phyloP scores from a whole-genome alignment of 192 early-diverging fungal species.

The Backusella parvicylindrica region DNA sequence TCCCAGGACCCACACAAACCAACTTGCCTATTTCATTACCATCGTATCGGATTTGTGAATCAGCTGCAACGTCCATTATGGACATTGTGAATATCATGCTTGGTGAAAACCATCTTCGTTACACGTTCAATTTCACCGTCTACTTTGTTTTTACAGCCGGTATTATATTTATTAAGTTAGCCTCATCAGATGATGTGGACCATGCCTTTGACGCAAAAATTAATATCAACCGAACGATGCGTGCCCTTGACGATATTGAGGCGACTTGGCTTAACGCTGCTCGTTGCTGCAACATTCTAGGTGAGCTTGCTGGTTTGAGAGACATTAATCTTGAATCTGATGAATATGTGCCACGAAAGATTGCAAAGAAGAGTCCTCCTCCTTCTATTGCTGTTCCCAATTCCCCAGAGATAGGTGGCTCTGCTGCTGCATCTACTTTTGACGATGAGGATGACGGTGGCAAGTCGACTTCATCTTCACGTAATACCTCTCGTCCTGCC shows the following conservation, averaged over 20 bases:
- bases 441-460: background rate
- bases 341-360: constrained; percentile 2
- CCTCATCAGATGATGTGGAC: constrained; percentile 9
- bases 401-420: constrained; percentile 17
- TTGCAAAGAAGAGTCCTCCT: constrained; percentile 10
- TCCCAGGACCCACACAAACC: constrained; percentile 30
- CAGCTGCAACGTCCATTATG: constrained; percentile 20
- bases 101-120: constrained; percentile 16
- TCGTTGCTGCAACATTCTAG: constrained; percentile 30
- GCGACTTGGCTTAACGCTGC: constrained; percentile 24
- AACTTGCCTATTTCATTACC: constrained; percentile 20
- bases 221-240: constrained; percentile 32
- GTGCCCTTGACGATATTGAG: constrained; percentile 28
- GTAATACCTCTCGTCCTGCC: background rate
- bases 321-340: constrained; percentile 29
- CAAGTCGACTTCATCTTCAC: background rate
- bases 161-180: constrained; percentile 36
- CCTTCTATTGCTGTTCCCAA: constrained; percentile 31
- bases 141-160: constrained; percentile 33
- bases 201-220: constrained; percentile 30
- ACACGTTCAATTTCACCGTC: constrained; percentile 24
- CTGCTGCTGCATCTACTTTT: background rate
- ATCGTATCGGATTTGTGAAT: constrained; percentile 28
- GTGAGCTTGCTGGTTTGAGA: constrained; percentile 25
- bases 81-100: constrained; percentile 30